phyloP scores from a whole-genome alignment of 352 stramenopile genomes.

The Globisporangium viniferum region DNA sequence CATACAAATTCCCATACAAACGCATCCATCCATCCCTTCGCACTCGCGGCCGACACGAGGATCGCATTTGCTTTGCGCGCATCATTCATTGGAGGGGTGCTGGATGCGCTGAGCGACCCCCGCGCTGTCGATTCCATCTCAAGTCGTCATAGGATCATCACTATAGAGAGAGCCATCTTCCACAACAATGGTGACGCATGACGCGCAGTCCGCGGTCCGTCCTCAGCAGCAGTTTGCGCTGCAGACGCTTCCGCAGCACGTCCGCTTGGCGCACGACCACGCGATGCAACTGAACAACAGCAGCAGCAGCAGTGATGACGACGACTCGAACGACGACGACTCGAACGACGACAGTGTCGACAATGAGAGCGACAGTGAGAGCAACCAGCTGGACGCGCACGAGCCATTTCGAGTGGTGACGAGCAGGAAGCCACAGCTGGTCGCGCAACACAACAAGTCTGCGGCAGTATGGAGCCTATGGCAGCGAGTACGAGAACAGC shows the following conservation, averaged over 20 bases:
- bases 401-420: neutral
- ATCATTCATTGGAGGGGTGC: neutral
- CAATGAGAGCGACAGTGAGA: neutral
- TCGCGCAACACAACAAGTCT: neutral
- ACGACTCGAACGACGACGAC: neutral
- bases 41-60: neutral
- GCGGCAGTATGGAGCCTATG: neutral
- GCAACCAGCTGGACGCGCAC: slow-evolving; percentile 5
- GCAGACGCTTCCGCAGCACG: slow-evolving; percentile 11
- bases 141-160: neutral
- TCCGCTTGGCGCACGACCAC: slow-evolving; percentile 6
- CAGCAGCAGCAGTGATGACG: neutral
- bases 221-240: slow-evolving; percentile 6
- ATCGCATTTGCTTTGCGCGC: slow-evolving; percentile 1
- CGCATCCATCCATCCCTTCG: slow-evolving; percentile 4
- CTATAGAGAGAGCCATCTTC: neutral
- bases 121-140: neutral
- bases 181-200: neutral
- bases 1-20: slow-evolving; percentile 13
- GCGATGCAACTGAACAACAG: neutral
- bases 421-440: neutral
- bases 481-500: neutral
- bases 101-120: neutral
- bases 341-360: neutral
- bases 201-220: neutral